Percentiles rank a stretch among this genome's conserved stretches.
Evolutionary conservation across 1,139 yeast species (phyloP).

Genomic region (Saccharomycopsis hybrid): DNA sequence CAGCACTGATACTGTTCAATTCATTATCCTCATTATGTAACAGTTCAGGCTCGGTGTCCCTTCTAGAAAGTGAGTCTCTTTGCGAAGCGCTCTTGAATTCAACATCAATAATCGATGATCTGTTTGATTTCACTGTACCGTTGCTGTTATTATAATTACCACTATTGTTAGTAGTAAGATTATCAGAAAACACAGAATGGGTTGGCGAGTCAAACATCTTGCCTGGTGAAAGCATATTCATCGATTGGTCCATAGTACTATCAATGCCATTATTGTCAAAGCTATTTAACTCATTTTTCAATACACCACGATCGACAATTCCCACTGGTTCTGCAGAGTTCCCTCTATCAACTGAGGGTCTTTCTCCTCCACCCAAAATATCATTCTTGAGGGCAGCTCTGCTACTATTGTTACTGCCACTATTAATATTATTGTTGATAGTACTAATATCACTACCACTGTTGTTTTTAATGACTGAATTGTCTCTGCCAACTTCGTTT

Average conservation of each 20-base stretch:
- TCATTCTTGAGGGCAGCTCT: conserved; percentile 10
- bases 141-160: not conserved
- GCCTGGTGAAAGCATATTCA: conserved; percentile 8
- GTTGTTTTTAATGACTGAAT: no score
- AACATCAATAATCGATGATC: conserved; percentile 17
- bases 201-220: conserved; percentile 16
- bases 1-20: not conserved
- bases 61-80: not conserved
- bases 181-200: not conserved
- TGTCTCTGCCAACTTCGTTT: not conserved
- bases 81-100: conserved; percentile 16
- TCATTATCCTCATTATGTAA: not conserved
- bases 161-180: not conserved
- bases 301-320: conserved; percentile 3
- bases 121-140: conserved; percentile 5
- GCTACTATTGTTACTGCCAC: not conserved
- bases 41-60: not conserved
- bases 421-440: no score
- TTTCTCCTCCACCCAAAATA: conserved; percentile 1
- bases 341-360: no score
- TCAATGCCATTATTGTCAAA: conserved; percentile 15
- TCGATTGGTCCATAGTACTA: not conserved
- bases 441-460: no score
- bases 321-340: not conserved
- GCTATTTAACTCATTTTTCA: conserved; percentile 11